Conservation (phyloP, 495 filamentous ascomycete species). For the Trichoderma gamsii region DNA sequence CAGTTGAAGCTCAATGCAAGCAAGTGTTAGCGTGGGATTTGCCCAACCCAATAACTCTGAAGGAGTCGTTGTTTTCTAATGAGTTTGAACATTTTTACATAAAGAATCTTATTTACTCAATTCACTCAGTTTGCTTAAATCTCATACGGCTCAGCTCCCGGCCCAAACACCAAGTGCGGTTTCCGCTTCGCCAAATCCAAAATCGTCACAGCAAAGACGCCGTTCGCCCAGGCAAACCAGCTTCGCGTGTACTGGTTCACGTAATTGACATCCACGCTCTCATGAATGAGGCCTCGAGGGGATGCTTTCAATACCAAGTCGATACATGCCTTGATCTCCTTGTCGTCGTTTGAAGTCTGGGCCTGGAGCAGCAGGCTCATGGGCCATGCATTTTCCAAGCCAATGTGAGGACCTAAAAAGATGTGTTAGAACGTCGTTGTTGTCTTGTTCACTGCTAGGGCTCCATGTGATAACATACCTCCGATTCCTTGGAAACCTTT, state of each 20-base stretch:
- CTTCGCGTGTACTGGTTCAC: conserved; percentile 70
- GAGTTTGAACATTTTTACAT: not conserved
- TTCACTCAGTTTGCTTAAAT: conserved; percentile 18
- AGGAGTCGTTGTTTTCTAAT: not conserved
- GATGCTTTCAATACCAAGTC: conserved; percentile 67
- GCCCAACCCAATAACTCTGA: not conserved
- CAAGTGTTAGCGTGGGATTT: not conserved
- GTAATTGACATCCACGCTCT: conserved; percentile 81
- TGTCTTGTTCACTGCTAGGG: too few relatives aligned
- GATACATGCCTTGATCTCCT: conserved; percentile 69
- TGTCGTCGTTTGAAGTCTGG: conserved; percentile 80
- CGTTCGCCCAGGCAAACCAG: conserved; percentile 99
- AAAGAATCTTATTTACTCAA: not conserved
- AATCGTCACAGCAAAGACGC: conserved; percentile 90
- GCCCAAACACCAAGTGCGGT: conserved; percentile 79
- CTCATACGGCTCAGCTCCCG: conserved; percentile 44
- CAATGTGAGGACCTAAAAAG: conserved; percentile 55
- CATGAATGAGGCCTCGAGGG: conserved; percentile 76
- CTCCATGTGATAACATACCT: too few relatives aligned
- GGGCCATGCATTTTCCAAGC: conserved; percentile 88
- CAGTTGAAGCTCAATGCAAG: not conserved
- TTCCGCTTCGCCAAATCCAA: conserved; percentile 80
- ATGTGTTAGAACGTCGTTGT: not conserved
- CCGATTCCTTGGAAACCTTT: conserved; percentile 82
- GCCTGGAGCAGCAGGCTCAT: conserved; percentile 90